Evolutionary conservation across 1,284 basidiomycete genomes (phyloP), one percentile per base, ranked within the genome.

Genomic region (Dichomitus squalens): DNA sequence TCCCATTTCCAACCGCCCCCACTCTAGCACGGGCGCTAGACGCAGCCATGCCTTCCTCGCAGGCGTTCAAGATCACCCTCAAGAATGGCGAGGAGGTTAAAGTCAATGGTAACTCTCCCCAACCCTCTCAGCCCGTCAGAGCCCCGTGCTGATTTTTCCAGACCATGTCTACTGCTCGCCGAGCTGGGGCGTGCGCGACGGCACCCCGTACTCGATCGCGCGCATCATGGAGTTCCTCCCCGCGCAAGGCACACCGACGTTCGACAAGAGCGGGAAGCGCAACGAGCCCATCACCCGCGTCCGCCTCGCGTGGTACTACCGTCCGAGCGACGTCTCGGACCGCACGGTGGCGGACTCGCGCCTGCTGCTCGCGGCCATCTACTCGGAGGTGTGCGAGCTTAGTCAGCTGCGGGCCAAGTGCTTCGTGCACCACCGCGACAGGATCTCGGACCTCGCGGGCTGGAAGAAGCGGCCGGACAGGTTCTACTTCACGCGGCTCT

Each of bases 151-250:
- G 57, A 70, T 78, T 77, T 76, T 68, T 58, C 20, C 31, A 95
- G 95, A 98, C 75, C 93, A 97, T 77, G 95, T 97, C 69, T 98
- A 98, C 73, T 92, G 94, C 74, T 94, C 94, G 31, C 90, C 92
- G 14, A 89, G 86, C 61, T 97, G 94, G 94, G 84, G 90, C 50
- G 83, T 91, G 55, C 87, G 95, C 56, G 93, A 96, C 69, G 93
- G 95, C 70, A 90, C 93, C 40, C 93, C 93, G 55, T 98, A 97
- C 75, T 93, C 90, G 48, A 87, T 98, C 49, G 95, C 92, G 48
- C 88, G 95, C 63, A 94, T 98, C 74, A 97, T 98, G 91, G 93
- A 96, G 75, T 96, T 97, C 69, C 81, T 97, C 36, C 89, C 91
- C 43, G 87, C 91, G 34, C 86, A 88, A 70, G 87, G 86, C 58